These are phyloP conservation scores for Microcos paniculata DNA, from an alignment of 345 rosid genomes.

Conservation along the genomic window DNA sequence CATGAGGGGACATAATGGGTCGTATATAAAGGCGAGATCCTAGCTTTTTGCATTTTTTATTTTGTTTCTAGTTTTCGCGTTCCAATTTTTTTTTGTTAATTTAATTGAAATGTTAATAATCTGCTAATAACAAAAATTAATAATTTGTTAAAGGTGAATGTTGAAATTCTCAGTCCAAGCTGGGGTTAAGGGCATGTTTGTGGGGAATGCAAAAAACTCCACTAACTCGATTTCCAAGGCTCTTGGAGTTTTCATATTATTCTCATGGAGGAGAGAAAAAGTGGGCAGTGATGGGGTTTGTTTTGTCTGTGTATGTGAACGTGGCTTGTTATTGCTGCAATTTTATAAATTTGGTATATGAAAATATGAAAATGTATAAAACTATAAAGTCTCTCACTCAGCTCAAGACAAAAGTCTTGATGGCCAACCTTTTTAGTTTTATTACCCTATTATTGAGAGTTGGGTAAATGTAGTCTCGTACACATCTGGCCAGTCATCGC, in stretches of 20 bases:
- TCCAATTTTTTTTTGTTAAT: not conserved
- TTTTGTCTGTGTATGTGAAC: constrained; percentile 38
- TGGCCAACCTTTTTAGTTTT: constrained; percentile 46
- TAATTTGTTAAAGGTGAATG: constrained; percentile 23
- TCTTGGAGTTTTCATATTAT: constrained; percentile 50
- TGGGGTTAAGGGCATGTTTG: constrained; percentile 52
- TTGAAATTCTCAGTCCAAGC: constrained; percentile 36
- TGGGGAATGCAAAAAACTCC: constrained; percentile 56
- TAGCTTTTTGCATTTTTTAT: constrained; percentile 33
- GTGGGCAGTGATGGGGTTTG: constrained; percentile 37
- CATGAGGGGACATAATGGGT: constrained; percentile 42
- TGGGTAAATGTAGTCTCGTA: not conserved
- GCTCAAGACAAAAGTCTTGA: constrained; percentile 39
- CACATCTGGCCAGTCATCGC: not conserved
- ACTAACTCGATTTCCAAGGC: constrained; percentile 71
- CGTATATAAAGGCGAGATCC: constrained; percentile 60
- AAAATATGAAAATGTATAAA: no score
- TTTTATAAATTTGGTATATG: not conserved
- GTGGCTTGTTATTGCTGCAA: constrained; percentile 21
- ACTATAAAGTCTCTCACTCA: constrained; percentile 6
- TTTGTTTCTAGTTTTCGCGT: not conserved
- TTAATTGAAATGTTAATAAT: not conserved
- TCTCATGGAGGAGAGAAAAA: constrained; percentile 26
- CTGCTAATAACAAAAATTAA: not conserved
- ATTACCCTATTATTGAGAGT: constrained; percentile 46